Evolutionary conservation across 225 moss, liverwort and hornwort genomes (phyloP).

Genomic region (Ulota crispa): DNA sequence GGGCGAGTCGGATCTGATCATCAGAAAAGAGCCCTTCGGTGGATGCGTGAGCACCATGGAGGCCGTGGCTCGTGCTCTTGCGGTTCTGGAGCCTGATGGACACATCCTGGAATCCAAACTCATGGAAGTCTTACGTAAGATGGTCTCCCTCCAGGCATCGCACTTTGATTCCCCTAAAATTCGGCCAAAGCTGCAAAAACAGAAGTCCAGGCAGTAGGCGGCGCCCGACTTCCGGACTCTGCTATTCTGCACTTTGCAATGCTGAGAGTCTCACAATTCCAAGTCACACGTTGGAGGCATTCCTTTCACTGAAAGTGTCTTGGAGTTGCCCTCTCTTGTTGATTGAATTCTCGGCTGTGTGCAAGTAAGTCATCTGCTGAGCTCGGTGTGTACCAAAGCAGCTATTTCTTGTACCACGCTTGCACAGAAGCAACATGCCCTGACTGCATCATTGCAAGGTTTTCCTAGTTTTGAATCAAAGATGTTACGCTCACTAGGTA

Average conservation of each 20-base stretch:
- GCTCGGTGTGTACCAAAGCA: not conserved
- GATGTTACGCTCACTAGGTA: not conserved
- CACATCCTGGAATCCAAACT: conserved; percentile 46
- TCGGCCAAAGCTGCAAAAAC: conserved; percentile 48
- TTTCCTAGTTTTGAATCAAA: not conserved
- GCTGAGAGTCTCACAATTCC: not conserved
- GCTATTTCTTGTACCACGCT: not conserved
- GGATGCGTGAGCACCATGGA: conserved; percentile 96
- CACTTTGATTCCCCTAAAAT: conserved; percentile 52
- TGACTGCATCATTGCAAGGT: not conserved
- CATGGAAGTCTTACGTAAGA: conserved; percentile 70
- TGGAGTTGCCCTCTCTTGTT: not conserved
- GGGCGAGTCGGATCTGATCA: conserved; percentile 67
- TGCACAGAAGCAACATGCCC: not conserved
- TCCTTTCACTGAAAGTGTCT: not conserved
- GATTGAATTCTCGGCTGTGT: not conserved
- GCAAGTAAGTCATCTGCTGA: conserved; percentile 4
- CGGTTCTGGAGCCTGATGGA: conserved; percentile 63
- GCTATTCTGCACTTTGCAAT: not conserved
- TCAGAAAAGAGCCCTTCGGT: conserved; percentile 85
- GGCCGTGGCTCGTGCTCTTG: conserved; percentile 71
- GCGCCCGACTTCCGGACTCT: not conserved
- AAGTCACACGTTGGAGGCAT: not conserved
- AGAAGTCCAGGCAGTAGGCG: conserved; percentile 22
- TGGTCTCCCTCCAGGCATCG: conserved; percentile 68